phyloP scores from a whole-genome alignment of 441 rosid species.

The Brassica balearica region DNA sequence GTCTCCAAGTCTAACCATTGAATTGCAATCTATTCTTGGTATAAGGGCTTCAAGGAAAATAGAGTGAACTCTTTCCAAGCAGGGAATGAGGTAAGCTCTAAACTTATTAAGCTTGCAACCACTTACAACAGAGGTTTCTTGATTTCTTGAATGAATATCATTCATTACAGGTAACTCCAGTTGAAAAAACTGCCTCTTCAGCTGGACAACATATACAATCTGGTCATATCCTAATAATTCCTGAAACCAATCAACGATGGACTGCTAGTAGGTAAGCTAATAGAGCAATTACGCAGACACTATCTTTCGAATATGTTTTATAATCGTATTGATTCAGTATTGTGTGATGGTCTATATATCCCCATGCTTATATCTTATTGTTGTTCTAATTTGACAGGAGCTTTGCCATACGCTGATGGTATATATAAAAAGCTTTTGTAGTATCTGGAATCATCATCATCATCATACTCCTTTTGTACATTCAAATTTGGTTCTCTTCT shows the following conservation, averaged over 20 bases:
- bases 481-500: constrained; percentile 30
- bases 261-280: too few relatives aligned
- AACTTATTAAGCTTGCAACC: constrained; percentile 28
- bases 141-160: constrained; percentile 15
- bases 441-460: neutral
- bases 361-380: neutral
- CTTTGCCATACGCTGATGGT: constrained; percentile 60
- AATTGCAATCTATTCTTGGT: constrained; percentile 49
- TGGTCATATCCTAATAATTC: too few relatives aligned
- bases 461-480: constrained; percentile 26
- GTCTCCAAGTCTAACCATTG: constrained; percentile 24
- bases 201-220: too few relatives aligned
- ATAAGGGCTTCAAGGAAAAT: constrained; percentile 92
- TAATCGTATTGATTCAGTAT: neutral
- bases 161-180: constrained; percentile 20
- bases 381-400: constrained; percentile 48
- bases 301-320: neutral
- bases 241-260: too few relatives aligned
- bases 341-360: constrained; percentile 16
- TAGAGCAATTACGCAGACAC: too few relatives aligned
- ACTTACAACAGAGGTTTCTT: constrained; percentile 37
- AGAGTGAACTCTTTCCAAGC: constrained; percentile 63
- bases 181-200: too few relatives aligned
- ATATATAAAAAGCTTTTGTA: neutral
- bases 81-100: constrained; percentile 66